Evolutionary conservation across 2,329 filamentous ascomycete species (phyloP).

Genomic region (Beauveria brongniartii): DNA sequence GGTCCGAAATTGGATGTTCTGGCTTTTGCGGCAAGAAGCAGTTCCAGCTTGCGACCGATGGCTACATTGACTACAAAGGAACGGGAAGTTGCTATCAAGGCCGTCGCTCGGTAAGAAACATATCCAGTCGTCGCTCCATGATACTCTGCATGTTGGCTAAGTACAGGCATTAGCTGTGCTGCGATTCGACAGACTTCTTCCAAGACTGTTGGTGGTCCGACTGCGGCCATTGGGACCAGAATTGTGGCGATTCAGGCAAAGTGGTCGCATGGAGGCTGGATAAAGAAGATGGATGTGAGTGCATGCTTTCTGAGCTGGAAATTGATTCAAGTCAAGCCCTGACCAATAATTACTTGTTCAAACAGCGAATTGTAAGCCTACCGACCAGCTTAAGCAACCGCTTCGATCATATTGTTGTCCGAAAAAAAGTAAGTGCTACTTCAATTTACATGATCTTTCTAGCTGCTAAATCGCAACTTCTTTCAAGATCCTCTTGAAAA

Average conservation of each 20-base stretch:
- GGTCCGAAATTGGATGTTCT: slow-evolving; percentile 16
- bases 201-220: slow-evolving; percentile 18
- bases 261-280: background rate
- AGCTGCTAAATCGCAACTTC: background rate
- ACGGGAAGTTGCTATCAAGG: slow-evolving; percentile 11
- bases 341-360: background rate
- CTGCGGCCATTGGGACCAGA: slow-evolving; percentile 6
- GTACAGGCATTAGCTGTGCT: slow-evolving; percentile 13
- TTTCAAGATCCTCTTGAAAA: background rate
- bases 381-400: background rate
- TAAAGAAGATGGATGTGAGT: background rate
- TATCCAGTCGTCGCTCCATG: fast-evolving
- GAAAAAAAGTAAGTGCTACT: background rate
- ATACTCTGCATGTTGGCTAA: background rate
- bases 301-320: background rate
- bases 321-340: background rate
- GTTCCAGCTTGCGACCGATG: slow-evolving; percentile 15
- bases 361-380: background rate
- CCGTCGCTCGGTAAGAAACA: background rate
- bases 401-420: slow-evolving; percentile 12
- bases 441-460: background rate
- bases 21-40: slow-evolving; percentile 12
- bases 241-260: background rate
- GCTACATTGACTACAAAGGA: slow-evolving; percentile 12
- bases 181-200: slow-evolving; percentile 16